A percentile compares a stretch with the other conserved stretches of the same genome.
These are phyloP conservation scores for Populus tremula DNA, from an alignment of 345 rosid genomes.

Conservation along the genomic window DNA sequence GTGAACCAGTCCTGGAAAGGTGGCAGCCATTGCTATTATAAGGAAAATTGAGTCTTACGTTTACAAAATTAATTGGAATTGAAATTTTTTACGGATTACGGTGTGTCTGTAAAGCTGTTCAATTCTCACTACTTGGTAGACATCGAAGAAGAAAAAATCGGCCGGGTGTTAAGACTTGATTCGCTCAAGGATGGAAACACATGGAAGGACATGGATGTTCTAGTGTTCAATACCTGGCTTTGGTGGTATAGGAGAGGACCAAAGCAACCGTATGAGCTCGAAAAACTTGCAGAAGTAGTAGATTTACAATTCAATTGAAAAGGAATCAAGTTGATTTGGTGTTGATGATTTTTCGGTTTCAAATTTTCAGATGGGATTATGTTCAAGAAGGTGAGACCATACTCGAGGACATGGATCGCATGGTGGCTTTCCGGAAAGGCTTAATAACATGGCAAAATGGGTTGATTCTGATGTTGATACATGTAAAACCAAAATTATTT, in stretches of 20 bases:
- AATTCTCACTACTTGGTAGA: slow-evolving; percentile 48
- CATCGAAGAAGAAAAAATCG: slow-evolving; percentile 38
- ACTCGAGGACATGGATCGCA: slow-evolving; percentile 60
- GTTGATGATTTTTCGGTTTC: neutral
- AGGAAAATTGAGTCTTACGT: neutral
- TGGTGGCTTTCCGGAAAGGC: slow-evolving; percentile 65
- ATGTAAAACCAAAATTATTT: slow-evolving; percentile 52
- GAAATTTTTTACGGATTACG: slow-evolving; percentile 43
- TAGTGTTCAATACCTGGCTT: slow-evolving; percentile 67
- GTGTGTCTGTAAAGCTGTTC: slow-evolving; percentile 40
- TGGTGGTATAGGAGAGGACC: slow-evolving; percentile 68
- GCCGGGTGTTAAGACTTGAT: slow-evolving; percentile 56
- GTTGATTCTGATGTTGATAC: slow-evolving; percentile 71
- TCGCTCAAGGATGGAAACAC: slow-evolving; percentile 39
- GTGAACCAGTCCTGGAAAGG: neutral
- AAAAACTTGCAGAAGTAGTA: neutral
- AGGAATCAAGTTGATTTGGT: no score
- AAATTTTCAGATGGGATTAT: slow-evolving; percentile 73
- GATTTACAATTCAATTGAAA: neutral
- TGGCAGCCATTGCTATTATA: neutral
- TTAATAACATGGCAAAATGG: slow-evolving; percentile 82
- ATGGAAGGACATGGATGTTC: slow-evolving; percentile 54
- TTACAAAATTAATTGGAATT: neutral
- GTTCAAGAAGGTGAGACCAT: slow-evolving; percentile 45
- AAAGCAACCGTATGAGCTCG: slow-evolving; percentile 49